Evolutionary conservation across 257 asterid species (phyloP).

Genomic region (Paulownia fortunei): DNA sequence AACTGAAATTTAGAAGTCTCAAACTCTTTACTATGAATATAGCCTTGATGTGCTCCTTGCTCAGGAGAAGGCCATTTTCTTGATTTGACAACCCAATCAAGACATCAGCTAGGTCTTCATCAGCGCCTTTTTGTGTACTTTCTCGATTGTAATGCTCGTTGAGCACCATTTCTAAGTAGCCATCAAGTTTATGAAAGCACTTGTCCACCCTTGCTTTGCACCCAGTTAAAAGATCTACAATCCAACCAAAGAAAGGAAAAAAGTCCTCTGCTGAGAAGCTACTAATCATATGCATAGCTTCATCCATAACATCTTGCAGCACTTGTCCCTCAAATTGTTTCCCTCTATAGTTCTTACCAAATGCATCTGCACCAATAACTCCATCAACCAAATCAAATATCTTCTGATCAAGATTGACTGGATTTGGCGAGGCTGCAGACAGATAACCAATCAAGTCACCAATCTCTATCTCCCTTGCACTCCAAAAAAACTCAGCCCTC

Average conservation of each 20-base stretch:
- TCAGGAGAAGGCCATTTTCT: not conserved
- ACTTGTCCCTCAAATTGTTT: conserved; percentile 24
- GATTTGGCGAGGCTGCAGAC: not conserved
- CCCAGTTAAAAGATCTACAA: conserved; percentile 24
- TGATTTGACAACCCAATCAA: conserved; percentile 18
- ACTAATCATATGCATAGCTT: conserved; percentile 20
- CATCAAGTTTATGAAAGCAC: conserved; percentile 28
- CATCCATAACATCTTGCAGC: conserved; percentile 20
- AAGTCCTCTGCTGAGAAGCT: conserved; percentile 36
- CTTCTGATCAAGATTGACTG: conserved; percentile 36
- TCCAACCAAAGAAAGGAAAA: conserved; percentile 33
- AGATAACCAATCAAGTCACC: conserved; percentile 18
- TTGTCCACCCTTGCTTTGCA: conserved; percentile 1
- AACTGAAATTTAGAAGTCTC: too few species aligned
- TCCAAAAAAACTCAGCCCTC: conserved; percentile 3
- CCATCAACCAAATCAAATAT: conserved; percentile 20
- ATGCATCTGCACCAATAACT: conserved; percentile 30
- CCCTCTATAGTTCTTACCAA: conserved; percentile 31
- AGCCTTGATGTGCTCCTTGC: conserved; percentile 40
- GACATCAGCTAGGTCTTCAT: conserved; percentile 29
- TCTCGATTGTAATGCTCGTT: conserved; percentile 28
- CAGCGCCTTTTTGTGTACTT: not conserved
- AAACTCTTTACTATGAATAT: conserved; percentile 25
- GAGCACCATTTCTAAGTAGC: conserved; percentile 17
- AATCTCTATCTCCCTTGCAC: conserved; percentile 15